These are phyloP conservation scores for Schwanniomyces etchellsii DNA, from an alignment of 1,139 yeast genomes.

Conservation along the genomic window DNA sequence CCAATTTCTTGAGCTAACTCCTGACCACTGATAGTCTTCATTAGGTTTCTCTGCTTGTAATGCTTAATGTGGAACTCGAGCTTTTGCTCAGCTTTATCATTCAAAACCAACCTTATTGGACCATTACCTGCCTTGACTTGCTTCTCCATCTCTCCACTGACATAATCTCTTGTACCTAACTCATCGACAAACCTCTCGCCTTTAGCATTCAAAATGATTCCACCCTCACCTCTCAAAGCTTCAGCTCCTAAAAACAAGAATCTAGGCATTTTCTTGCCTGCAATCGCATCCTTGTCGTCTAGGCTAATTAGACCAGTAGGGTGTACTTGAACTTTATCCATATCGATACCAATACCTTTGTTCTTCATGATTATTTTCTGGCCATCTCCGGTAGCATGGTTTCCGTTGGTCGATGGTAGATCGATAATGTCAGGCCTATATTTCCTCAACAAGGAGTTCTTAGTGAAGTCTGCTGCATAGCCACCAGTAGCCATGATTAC, in stretches of 20 bases:
- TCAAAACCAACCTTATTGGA: slow-evolving; percentile 47
- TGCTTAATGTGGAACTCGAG: slow-evolving; percentile 58
- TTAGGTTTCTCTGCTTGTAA: slow-evolving; percentile 60
- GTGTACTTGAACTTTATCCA: slow-evolving; percentile 76
- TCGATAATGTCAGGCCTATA: slow-evolving; percentile 59
- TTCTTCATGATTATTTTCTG: slow-evolving; percentile 52
- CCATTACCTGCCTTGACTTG: slow-evolving; percentile 40
- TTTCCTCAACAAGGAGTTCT: slow-evolving; percentile 43
- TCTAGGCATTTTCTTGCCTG: slow-evolving; percentile 33
- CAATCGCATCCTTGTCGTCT: slow-evolving; percentile 43
- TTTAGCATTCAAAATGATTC: slow-evolving; percentile 54
- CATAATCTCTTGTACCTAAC: slow-evolving; percentile 64
- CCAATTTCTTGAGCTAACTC: slow-evolving; percentile 46
- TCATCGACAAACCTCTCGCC: slow-evolving; percentile 72
- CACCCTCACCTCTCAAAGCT: slow-evolving; percentile 75
- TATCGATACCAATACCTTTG: slow-evolving; percentile 61
- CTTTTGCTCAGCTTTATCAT: slow-evolving; percentile 35
- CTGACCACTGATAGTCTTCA: slow-evolving; percentile 47
- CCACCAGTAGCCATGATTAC: slow-evolving; percentile 83
- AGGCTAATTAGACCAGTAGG: slow-evolving; percentile 79
- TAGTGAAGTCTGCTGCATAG: slow-evolving; percentile 56
- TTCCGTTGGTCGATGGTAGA: slow-evolving; percentile 70
- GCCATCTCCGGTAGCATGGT: slow-evolving; percentile 75
- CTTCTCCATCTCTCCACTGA: slow-evolving; percentile 54
- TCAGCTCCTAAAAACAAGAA: slow-evolving; percentile 75